A percentile compares a stretch with the other conserved stretches of the same genome.
phyloP scores from a whole-genome alignment of 768 basidiomycete genomes.

The Hygrocybe coccinea region DNA sequence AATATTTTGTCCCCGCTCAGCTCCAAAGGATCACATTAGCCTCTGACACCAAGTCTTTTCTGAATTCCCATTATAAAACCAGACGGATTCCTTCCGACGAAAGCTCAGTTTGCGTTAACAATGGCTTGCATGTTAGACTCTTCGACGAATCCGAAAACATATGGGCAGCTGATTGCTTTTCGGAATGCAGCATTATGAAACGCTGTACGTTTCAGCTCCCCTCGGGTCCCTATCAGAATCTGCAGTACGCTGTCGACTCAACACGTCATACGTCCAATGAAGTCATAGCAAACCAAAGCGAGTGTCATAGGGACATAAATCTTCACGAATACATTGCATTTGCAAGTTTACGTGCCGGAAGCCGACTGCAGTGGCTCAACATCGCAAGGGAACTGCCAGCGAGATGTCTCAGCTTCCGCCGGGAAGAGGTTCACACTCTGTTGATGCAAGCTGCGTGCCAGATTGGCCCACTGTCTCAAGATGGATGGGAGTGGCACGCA shows the following conservation, averaged over 20 bases:
- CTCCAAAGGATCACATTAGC: constrained; percentile 29
- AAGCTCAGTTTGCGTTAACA: constrained; percentile 22
- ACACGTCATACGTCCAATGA: constrained; percentile 41
- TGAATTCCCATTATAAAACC: constrained; percentile 28
- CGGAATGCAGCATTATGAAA: constrained; percentile 11
- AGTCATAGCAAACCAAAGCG: constrained; percentile 37
- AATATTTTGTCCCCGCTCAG: neutral
- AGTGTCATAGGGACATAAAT: constrained; percentile 37
- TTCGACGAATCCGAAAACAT: neutral
- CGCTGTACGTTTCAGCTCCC: constrained; percentile 31
- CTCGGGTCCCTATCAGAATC: constrained; percentile 25
- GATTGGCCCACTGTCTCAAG: constrained; percentile 28
- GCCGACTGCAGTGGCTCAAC: constrained; percentile 47
- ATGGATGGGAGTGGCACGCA: constrained; percentile 36
- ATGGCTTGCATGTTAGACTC: constrained; percentile 24
- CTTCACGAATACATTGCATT: constrained; percentile 46
- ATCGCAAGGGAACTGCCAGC: constrained; percentile 42
- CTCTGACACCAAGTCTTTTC: constrained; percentile 33
- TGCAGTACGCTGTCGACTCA: constrained; percentile 33
- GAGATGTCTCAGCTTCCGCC: constrained; percentile 35
- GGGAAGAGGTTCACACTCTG: constrained; percentile 38
- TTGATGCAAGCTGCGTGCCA: constrained; percentile 44
- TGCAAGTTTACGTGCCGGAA: constrained; percentile 41
- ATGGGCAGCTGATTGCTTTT: constrained; percentile 26
- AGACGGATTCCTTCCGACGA: constrained; percentile 13